A percentile compares a stretch with the other conserved stretches of the same genome.
Conservation (phyloP, 1,284 basidiomycete species). For the Leccinum pachyderme region DNA sequence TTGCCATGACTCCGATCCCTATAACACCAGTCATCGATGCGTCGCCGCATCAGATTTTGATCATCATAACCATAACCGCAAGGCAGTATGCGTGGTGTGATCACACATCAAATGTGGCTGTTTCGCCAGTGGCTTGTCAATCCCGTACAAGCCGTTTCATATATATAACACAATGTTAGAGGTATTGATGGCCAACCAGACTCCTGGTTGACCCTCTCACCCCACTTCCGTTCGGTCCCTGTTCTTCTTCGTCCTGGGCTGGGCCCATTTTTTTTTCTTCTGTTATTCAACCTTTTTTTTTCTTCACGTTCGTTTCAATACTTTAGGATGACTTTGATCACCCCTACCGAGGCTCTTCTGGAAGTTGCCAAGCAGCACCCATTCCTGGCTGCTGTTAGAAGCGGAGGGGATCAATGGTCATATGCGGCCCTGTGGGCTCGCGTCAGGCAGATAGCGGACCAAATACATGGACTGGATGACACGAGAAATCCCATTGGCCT, state of each 20-base stretch:
- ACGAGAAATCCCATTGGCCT: conserved; percentile 26
- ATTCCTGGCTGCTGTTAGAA: conserved; percentile 22
- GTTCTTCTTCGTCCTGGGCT: conserved; percentile 17
- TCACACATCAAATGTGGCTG: conserved; percentile 6
- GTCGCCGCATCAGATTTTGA: conserved; percentile 4
- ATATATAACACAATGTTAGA: conserved; percentile 12
- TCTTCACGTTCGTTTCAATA: conserved; percentile 1
- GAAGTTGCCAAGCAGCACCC: conserved; percentile 30
- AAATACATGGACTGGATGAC: conserved; percentile 22
- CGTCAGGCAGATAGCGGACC: conserved; percentile 23
- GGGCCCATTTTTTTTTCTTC: conserved; percentile 9
- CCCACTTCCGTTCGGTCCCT: not conserved
- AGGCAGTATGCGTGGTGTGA: not conserved
- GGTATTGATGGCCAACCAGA: not conserved
- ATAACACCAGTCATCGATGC: too few relatives aligned
- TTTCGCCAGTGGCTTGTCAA: conserved; percentile 2
- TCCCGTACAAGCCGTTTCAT: not conserved
- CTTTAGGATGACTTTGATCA: conserved; percentile 18
- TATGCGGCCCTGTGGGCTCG: conserved; percentile 32
- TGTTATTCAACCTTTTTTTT: not conserved
- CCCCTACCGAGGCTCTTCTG: conserved; percentile 31
- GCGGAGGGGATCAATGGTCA: conserved; percentile 24
- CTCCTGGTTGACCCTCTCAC: conserved; percentile 13
- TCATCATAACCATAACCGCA: not conserved
- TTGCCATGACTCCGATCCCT: too few relatives aligned